Conservation (phyloP, 768 basidiomycete species). For the Tricholoma bakamatsutake region DNA sequence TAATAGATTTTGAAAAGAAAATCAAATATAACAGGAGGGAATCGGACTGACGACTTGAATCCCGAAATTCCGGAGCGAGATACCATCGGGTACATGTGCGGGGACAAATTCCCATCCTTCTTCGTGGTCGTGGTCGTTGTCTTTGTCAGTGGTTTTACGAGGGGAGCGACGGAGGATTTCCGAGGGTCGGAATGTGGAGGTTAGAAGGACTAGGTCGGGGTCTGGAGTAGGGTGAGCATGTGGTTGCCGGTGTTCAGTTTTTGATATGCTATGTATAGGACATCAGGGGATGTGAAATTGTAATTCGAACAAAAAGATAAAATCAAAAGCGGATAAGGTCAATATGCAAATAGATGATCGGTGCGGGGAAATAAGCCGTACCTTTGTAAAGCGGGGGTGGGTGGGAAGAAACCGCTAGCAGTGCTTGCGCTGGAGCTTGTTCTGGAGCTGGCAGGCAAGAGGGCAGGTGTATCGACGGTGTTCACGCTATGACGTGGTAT, state of each 20-base stretch:
- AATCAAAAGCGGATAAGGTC: no score
- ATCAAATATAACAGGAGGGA: neutral
- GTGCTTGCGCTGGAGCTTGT: neutral
- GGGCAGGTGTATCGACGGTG: neutral
- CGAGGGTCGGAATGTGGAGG: slow-evolving; percentile 36
- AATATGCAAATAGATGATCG: no score
- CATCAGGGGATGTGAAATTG: no score
- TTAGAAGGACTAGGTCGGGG: slow-evolving; percentile 25
- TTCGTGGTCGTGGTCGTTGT: slow-evolving; percentile 13
- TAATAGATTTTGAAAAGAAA: neutral
- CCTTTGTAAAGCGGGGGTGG: no score
- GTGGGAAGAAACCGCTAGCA: neutral
- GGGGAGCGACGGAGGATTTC: slow-evolving; percentile 30
- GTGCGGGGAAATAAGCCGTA: no score
- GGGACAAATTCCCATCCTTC: slow-evolving; percentile 64
- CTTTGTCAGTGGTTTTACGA: slow-evolving; percentile 1
- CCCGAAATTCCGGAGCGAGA: slow-evolving; percentile 81
- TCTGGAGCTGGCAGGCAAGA: neutral
- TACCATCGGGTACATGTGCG: slow-evolving; percentile 71
- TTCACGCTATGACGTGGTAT: slow-evolving; percentile 5
- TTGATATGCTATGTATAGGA: no score
- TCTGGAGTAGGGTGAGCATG: neutral
- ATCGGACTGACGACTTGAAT: slow-evolving; percentile 71
- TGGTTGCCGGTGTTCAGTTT: no score
- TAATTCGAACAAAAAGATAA: no score